These are phyloP conservation scores for Coniosporium tulheliwenetii DNA, from an alignment of 2,329 filamentous ascomycete genomes.

Conservation along the genomic window DNA sequence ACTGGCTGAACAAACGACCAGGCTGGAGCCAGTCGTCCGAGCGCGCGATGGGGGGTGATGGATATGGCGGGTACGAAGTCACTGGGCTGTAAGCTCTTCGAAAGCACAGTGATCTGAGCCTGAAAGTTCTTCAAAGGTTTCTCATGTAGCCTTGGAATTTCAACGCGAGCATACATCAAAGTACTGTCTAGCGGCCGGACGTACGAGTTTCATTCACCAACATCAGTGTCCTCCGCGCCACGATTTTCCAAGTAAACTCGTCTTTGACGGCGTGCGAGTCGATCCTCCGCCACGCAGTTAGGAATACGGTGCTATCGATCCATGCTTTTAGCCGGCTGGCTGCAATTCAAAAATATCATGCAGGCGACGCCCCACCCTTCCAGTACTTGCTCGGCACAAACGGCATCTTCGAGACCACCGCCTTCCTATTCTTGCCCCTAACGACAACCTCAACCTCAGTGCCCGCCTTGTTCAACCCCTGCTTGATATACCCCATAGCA, in stretches of 20 bases:
- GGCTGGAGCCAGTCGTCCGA: constrained; percentile 26
- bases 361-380: constrained; percentile 19
- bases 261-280: no score
- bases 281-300: no score
- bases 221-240: no score
- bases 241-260: no score
- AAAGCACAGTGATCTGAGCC: no score
- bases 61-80: constrained; percentile 24
- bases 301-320: no score
- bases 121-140: no score
- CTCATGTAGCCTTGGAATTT: no score
- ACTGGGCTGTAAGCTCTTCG: neutral
- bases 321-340: neutral
- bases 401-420: constrained; percentile 73
- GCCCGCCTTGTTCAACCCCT: constrained; percentile 68
- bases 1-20: constrained; percentile 26
- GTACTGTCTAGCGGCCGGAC: no score
- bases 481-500: constrained; percentile 83
- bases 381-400: constrained; percentile 72
- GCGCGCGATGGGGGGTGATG: constrained; percentile 26
- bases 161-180: no score
- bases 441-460: constrained; percentile 69
- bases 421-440: constrained; percentile 60
- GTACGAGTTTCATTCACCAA: no score
- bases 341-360: neutral